phyloP scores from a whole-genome alignment of 768 basidiomycete species.

The Phlebiopsis gigantea region DNA sequence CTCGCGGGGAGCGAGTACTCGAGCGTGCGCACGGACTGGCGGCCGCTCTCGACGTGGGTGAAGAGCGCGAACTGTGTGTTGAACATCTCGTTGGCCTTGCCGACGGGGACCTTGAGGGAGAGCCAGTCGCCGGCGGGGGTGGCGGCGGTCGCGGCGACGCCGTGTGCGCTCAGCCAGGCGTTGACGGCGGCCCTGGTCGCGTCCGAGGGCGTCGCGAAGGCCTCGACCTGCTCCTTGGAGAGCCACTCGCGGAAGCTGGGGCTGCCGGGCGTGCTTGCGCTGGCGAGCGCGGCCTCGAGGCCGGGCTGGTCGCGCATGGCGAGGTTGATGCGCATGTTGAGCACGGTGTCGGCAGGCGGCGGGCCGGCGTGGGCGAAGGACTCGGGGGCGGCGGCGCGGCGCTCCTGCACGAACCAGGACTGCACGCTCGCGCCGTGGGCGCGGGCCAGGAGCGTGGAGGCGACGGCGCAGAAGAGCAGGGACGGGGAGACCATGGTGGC shows the following conservation, averaged over 20 bases:
- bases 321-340: slow-evolving; percentile 25
- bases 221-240: slow-evolving; percentile 24
- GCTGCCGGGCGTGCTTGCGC: slow-evolving; percentile 18
- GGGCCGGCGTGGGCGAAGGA: slow-evolving; percentile 15
- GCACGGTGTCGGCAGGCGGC: slow-evolving; percentile 14
- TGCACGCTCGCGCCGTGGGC: background rate
- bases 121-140: slow-evolving; percentile 21
- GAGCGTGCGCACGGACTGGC: slow-evolving; percentile 24
- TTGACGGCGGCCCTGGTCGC: slow-evolving; percentile 21
- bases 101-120: slow-evolving; percentile 19
- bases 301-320: slow-evolving; percentile 20
- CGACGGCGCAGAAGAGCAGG: background rate
- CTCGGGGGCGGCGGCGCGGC: slow-evolving; percentile 6
- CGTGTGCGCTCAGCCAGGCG: slow-evolving; percentile 22
- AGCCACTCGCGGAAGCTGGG: slow-evolving; percentile 19
- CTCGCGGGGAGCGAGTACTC: slow-evolving; percentile 26
- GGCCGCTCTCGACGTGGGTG: slow-evolving; percentile 19
- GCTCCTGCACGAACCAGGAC: slow-evolving; percentile 12
- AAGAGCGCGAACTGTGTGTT: slow-evolving; percentile 27
- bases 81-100: slow-evolving; percentile 24
- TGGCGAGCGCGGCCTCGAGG: slow-evolving; percentile 22
- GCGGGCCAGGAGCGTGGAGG: background rate
- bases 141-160: slow-evolving; percentile 14
- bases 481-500: background rate
- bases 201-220: slow-evolving; percentile 18